These are phyloP conservation scores for Cercophora sp. DNA, from an alignment of 495 filamentous ascomycete species.

Conservation along the genomic window DNA sequence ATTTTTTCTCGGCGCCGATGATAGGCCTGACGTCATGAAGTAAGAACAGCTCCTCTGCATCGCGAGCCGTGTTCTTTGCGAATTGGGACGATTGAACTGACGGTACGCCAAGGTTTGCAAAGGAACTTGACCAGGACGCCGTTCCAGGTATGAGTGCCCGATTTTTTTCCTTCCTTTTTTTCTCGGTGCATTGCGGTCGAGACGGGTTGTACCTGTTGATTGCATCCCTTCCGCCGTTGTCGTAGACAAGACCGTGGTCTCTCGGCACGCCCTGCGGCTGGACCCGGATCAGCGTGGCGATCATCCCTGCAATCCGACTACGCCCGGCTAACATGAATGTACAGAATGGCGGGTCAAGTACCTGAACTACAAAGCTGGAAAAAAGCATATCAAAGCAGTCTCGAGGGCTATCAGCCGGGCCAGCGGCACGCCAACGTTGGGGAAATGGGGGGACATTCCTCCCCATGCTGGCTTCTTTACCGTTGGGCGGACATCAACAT, in stretches of 20 bases:
- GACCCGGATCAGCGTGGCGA: background rate
- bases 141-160: conserved; percentile 56
- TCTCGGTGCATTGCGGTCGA: background rate
- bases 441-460: conserved; percentile 20
- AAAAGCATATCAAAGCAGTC: conserved; percentile 84
- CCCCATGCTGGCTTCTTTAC: conserved; percentile 17
- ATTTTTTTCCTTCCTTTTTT: background rate
- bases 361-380: conserved; percentile 87
- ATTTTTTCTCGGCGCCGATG: background rate
- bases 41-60: conserved; percentile 14
- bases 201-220: background rate
- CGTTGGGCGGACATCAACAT: conserved; percentile 12
- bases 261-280: too few species aligned
- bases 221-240: too few species aligned
- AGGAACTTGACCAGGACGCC: conserved; percentile 78
- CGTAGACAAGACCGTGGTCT: background rate
- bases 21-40: conserved; percentile 33
- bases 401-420: conserved; percentile 64
- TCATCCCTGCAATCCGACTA: background rate
- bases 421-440: conserved; percentile 46
- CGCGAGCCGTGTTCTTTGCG: too few species aligned
- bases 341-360: conserved; percentile 87
- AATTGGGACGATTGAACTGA: conserved; percentile 9
- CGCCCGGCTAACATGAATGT: background rate
- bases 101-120: conserved; percentile 49